These are phyloP conservation scores for Abrus pulchellus DNA, from an alignment of 306 rosid genomes.

Conservation along the genomic window DNA sequence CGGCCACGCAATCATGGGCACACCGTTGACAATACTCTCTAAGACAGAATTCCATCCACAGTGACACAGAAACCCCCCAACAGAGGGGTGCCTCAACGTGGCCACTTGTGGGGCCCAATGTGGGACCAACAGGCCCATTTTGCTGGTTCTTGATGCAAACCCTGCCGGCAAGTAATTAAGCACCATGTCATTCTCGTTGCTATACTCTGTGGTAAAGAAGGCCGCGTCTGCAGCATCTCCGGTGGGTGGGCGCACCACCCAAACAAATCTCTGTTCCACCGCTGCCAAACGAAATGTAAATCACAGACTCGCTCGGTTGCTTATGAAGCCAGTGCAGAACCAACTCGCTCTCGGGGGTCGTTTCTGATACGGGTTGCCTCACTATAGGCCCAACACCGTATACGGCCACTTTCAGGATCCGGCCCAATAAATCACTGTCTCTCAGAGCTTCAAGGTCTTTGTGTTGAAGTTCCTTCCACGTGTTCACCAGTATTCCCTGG, in stretches of 20 bases:
- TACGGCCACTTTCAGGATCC: conserved; percentile 11
- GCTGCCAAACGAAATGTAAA: conserved; percentile 73
- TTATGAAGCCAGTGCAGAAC: conserved; percentile 59
- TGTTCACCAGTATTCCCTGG: conserved; percentile 40
- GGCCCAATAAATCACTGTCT: not conserved
- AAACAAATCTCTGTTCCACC: conserved; percentile 73
- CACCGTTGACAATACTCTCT: conserved; percentile 60
- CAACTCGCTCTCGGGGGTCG: not conserved
- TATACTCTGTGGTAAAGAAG: conserved; percentile 17
- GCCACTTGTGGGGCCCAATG: conserved; percentile 61
- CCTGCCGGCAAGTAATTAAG: conserved; percentile 13
- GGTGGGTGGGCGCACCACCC: conserved; percentile 70
- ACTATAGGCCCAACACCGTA: conserved; percentile 68
- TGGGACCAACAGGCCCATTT: conserved; percentile 43
- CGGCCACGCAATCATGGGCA: conserved; percentile 70
- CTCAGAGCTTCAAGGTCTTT: conserved; percentile 8
- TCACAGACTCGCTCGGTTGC: conserved; percentile 60
- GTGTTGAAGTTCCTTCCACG: conserved; percentile 45
- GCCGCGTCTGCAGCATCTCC: conserved; percentile 18
- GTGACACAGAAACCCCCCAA: conserved; percentile 63
- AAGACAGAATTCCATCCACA: conserved; percentile 67
- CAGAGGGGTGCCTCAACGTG: conserved; percentile 49
- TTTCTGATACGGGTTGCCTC: conserved; percentile 15
- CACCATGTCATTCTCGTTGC: not conserved
- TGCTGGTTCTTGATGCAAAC: not conserved